Evolutionary conservation across 1,139 yeast genomes (phyloP), one percentile per base, ranked within the genome.

Genomic region (Arxiozyma telluris): DNA sequence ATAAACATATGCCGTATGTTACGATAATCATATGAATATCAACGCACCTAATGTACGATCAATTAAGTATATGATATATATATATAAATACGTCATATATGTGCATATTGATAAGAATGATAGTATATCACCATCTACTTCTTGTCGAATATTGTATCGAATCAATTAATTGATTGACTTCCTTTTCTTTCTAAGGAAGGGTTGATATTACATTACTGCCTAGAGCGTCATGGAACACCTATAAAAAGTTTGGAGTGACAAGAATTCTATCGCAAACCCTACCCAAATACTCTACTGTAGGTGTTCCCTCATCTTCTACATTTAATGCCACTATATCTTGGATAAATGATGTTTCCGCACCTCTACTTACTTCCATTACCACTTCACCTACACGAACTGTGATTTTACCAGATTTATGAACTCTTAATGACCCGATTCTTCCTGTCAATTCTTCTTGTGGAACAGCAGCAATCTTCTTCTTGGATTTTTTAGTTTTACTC

Each of bases 401-500:
- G 44, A 89, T 71, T 64, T 80, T 86, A 7, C 97, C 97, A 0
- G 96, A 87, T 63, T 82, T 79, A 68, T 89, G 96, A 52, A 87
- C 75, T 56, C 91, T 80, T 44, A 90, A 65, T 34, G 77, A 76
- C 4, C 96, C 97, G 23, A 88, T 77, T 55, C 76, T 76, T 1
- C 96, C 96, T 41, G 70, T 64, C 55, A 71, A 58, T n/a, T 69
- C 59, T 8, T 61, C 57, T 41, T 57, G 58, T 27, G 58, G 50
- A 12, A 55, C 47, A 17, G 41, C 34, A 4, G 43, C 50, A 21
- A 44, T 45, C 30, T 53, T 53, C 23, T 46, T 42, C 9, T 43
- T 45, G 4, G 23, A 45, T 25, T 48, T 54, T 9, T 54, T 57
- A 50, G 50, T 54, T 18, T 53, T 57, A 25, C 21, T 48, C 7